Base-by-base conservation (phyloP, 352 stramenopile genomes). In the Pythium dissotocum region DNA sequence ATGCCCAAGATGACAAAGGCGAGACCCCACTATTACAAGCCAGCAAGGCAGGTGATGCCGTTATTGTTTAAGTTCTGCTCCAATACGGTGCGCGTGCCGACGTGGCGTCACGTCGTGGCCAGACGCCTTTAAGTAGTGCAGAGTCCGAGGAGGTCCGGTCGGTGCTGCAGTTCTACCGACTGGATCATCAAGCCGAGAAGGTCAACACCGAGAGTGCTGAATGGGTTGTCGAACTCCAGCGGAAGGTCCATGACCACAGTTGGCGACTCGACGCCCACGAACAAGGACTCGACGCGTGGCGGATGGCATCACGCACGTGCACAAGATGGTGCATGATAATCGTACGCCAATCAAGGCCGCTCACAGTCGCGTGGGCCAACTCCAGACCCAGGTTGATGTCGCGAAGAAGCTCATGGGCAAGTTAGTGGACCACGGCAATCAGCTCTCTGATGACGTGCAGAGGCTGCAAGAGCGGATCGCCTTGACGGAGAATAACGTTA, bases 161-260 rank as follows among this genome's bases (percentile, higher is more conserved):
- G 0, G 35, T 60, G 1, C 4, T 66, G 35, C 49, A 66, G 49
- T 8, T 60, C 10, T 60, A 60, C 36, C 24, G 26, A 6, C 48
- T 54, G 1, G 48, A 54, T 46, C 49, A 51, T 1, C 26, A 54
- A 16, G 63, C 63, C 40, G 63, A 69, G 26, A 69, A 69, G n/a
- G 55, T 53, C 54, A 69, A 69, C 42, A 69, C 40, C n/a, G 54
- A 63, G 21, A 63, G 18, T 21, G 63, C 55, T 26, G 63, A 63
- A 4, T 69, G 63, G 63, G 63, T 53, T 2, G 10, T 52, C 21
- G 63, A 51, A 4, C 46, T 69, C 6, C 33, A 69, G 54, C 36
- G 42, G 24, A 44, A 58, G 28, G 46, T 69, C 13, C 24, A 38
- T 26, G 24, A 46, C n/a, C 48, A 69, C 33, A 69, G 10, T 18